phyloP scores from a whole-genome alignment of 176 grass and related monocot species.

The Secale cereale region DNA sequence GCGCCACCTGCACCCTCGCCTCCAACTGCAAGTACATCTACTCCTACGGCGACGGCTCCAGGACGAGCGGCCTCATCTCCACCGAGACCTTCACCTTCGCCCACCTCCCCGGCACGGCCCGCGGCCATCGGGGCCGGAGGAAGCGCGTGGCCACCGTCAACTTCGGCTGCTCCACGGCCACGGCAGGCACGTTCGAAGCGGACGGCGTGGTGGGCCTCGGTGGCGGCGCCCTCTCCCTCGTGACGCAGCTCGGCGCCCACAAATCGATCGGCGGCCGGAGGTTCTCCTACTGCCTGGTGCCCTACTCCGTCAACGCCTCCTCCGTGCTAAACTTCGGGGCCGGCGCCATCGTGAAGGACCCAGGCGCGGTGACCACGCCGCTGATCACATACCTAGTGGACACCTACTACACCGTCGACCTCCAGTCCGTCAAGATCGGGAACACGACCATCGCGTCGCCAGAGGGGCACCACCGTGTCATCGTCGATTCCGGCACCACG shows the following conservation, averaged over 20 bases:
- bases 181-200: slow-evolving; percentile 7
- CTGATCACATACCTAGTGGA: background rate
- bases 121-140: background rate
- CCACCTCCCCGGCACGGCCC: background rate
- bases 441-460: no score
- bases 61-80: no score
- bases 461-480: background rate
- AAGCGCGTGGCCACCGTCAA: slow-evolving; percentile 3
- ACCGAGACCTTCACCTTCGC: slow-evolving; percentile 51
- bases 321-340: no score
- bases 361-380: slow-evolving; percentile 22
- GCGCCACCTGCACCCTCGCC: slow-evolving; percentile 5
- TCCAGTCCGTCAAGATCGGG: slow-evolving; percentile 40
- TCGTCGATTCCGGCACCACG: no score
- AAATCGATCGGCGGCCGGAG: slow-evolving; percentile 8
- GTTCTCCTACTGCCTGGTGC: slow-evolving; percentile 55
- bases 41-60: no score
- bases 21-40: slow-evolving; percentile 44
- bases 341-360: slow-evolving; percentile 24
- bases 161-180: slow-evolving; percentile 47
- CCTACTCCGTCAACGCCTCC: no score
- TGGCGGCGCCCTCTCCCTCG: slow-evolving; percentile 38
- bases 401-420: slow-evolving; percentile 44
- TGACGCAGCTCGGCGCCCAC: slow-evolving; percentile 33
- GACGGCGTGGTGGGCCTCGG: slow-evolving; percentile 61